Evolutionary conservation across 768 basidiomycete genomes (phyloP).

Genomic region (Russula lepida): DNA sequence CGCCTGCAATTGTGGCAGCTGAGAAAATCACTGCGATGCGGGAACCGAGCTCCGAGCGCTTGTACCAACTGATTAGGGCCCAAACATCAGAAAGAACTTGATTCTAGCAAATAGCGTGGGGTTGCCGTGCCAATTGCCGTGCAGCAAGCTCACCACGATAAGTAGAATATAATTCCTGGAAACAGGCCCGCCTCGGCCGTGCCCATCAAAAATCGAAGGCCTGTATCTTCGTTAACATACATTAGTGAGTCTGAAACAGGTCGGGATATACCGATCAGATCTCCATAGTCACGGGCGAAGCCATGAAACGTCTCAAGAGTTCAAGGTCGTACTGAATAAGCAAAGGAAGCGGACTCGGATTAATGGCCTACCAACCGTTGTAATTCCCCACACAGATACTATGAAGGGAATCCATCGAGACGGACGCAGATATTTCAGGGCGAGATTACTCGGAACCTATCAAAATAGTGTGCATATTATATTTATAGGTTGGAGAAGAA

Average conservation of each 20-base stretch:
- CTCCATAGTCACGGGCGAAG: background rate
- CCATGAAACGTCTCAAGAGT: background rate
- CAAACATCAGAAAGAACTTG: background rate
- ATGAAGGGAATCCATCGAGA: background rate
- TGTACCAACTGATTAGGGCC: background rate
- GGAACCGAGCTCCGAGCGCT: background rate
- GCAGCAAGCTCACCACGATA: background rate
- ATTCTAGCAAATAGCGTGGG: background rate
- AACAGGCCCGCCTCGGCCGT: background rate
- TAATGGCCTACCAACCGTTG: background rate
- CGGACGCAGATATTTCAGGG: background rate
- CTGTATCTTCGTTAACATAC: background rate
- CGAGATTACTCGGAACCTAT: background rate
- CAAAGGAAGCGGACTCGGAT: background rate
- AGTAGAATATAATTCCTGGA: background rate
- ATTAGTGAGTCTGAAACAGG: too few species aligned
- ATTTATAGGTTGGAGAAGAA: background rate
- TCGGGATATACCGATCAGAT: background rate
- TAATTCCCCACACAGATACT: background rate
- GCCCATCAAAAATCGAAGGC: background rate
- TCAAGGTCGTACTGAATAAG: too few species aligned
- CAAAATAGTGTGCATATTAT: background rate
- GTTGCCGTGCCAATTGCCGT: background rate
- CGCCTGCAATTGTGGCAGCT: background rate
- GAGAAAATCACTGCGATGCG: background rate